Evolutionary conservation across 306 rosid species (phyloP).

Genomic region (Cicer cuneatum): DNA sequence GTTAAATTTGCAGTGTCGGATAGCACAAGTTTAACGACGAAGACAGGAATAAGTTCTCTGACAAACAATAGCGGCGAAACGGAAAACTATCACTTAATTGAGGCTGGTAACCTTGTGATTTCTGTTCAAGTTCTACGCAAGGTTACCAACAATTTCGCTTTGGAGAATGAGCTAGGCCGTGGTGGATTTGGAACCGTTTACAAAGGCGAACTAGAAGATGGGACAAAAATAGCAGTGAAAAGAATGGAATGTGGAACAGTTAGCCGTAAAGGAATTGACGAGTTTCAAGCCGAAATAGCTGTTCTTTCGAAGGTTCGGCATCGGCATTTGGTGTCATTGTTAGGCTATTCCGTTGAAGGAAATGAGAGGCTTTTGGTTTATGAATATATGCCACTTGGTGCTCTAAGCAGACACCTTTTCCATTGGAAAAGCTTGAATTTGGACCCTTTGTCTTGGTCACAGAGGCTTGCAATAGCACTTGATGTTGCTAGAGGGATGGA

Average conservation of each 20-base stretch:
- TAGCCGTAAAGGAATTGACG: constrained; percentile 64
- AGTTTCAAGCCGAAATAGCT: constrained; percentile 75
- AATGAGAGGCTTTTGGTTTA: constrained; percentile 75
- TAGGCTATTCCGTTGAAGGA: constrained; percentile 71
- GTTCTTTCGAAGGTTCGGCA: constrained; percentile 85
- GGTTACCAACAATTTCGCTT: constrained; percentile 62
- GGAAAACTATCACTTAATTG: constrained; percentile 51
- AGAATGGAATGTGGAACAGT: constrained; percentile 76
- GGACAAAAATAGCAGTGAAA: constrained; percentile 75
- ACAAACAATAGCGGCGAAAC: constrained; percentile 60
- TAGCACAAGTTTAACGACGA: constrained; percentile 57
- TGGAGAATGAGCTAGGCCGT: constrained; percentile 70
- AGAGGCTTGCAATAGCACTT: constrained; percentile 73
- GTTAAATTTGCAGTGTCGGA: constrained; percentile 56
- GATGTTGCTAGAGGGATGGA: constrained; percentile 88
- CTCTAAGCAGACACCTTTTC: constrained; percentile 82
- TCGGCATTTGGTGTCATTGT: constrained; percentile 74
- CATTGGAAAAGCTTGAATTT: constrained; percentile 68
- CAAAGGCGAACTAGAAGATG: constrained; percentile 73
- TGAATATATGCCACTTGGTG: constrained; percentile 81
- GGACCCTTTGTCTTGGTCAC: constrained; percentile 72
- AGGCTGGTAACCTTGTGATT: constrained; percentile 55
- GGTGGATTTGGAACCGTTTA: constrained; percentile 91
- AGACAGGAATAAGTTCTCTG: constrained; percentile 53
- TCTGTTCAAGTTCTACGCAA: constrained; percentile 70